A percentile compares a stretch with the other conserved stretches of the same genome.
These are phyloP conservation scores for Allomyces javanicus DNA, from an alignment of 192 early-diverging fungal genomes.

Conservation along the genomic window DNA sequence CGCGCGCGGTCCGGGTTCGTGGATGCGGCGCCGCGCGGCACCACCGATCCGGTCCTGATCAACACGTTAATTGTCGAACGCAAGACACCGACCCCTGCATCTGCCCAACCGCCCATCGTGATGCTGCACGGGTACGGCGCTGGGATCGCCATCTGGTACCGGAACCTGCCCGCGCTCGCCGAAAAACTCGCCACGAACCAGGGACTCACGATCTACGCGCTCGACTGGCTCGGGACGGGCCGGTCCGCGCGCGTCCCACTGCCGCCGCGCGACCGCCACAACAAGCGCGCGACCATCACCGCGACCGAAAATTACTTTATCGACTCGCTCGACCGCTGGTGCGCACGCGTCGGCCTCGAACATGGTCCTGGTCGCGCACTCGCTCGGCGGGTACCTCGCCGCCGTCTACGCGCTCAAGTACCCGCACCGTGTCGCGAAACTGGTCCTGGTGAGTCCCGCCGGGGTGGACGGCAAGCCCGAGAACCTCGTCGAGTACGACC, in stretches of 20 bases:
- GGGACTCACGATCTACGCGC: not conserved
- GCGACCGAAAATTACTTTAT: conserved; percentile 69
- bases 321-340: conserved; percentile 74
- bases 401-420: conserved; percentile 66
- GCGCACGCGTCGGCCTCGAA: conserved; percentile 44
- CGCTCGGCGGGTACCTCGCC: conserved; percentile 72
- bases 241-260: conserved; percentile 47
- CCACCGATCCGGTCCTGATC: not conserved
- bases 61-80: not conserved
- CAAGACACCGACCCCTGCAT: not conserved
- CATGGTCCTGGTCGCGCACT: conserved; percentile 63
- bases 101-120: not conserved
- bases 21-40: not conserved
- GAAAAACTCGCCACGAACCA: not conserved
- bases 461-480: conserved; percentile 18
- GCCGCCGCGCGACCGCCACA: conserved; percentile 1
- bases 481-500: too few species aligned
- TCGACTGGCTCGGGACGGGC: conserved; percentile 95
- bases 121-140: not conserved
- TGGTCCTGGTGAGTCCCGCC: conserved; percentile 75
- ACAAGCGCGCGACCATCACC: conserved; percentile 5
- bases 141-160: not conserved
- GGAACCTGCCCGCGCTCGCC: not conserved
- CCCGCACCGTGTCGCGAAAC: conserved; percentile 61
- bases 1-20: not conserved